Evolutionary conservation across 768 basidiomycete genomes (phyloP), one percentile per base, ranked within the genome.

Genomic region (Omphalotus guepiniiformis): DNA sequence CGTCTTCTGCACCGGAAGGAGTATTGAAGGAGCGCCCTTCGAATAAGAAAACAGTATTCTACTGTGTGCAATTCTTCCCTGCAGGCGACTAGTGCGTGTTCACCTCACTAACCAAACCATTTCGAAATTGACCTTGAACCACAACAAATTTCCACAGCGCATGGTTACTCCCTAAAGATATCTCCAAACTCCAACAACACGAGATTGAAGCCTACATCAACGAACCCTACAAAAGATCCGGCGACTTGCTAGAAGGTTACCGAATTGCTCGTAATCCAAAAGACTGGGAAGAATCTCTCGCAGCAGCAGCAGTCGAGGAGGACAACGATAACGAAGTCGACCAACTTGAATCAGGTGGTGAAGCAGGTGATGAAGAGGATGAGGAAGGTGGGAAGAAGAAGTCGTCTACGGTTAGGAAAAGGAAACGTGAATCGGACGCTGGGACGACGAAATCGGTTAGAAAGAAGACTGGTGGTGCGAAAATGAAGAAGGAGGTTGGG

Each of bases 1-100:
- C 86, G 0, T 78, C 80, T 6, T 64, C 56, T 2, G 82, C 88
- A 0, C 85, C 87, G 18, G 54, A 69, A 15, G 54, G 50, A 2
- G 93, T 97, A 4, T 54, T 67, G 42, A 79, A 72, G 54, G 86
- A 89, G 61, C 85, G 85, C 16, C 92, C 94, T 8, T 63, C 68
- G 3, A 75, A 72, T 57, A 88, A 85, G 67, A 93, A 88, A 67
- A 70, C 78, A 8, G 71, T 69, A 11, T 85, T 82, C 55, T 85
- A 88, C 67, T 76, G 75, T 44, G 68, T 80, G 26, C 75, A 85
- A 54, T 99, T 94, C 78, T 98, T 96, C 78, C 93, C 96, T 4
- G 79, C 78, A 23, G 93, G 89, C 42, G 95, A 97, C 68, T 89
- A 84, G 96, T 98, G 59, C 64, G 95, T 83, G 18, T 35, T 59